Evolutionary conservation across 331 rosid species (phyloP).

Genomic region (Pyracantha coccinea): DNA sequence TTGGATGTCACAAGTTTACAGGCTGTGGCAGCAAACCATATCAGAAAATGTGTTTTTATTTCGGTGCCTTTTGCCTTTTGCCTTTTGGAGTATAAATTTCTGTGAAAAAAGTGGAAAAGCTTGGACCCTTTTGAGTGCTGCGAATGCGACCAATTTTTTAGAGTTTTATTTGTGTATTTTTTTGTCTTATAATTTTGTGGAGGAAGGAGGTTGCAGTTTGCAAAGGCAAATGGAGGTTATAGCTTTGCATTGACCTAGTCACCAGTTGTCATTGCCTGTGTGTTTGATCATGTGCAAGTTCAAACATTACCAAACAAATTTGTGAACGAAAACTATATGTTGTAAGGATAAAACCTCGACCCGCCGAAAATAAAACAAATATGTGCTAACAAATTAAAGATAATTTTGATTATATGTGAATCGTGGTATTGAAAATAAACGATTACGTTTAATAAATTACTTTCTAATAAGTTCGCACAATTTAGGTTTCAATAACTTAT

Average conservation of each 20-base stretch:
- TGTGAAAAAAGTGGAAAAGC: background rate
- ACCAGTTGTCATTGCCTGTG: background rate
- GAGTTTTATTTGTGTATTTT: background rate
- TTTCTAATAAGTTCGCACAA: background rate
- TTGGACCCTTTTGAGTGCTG: background rate
- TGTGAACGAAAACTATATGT: background rate
- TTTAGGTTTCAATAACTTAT: background rate
- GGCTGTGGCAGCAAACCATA: background rate
- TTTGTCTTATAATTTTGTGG: background rate
- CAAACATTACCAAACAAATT: background rate
- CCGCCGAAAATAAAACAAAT: background rate
- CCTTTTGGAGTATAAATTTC: constrained; percentile 1
- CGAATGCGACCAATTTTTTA: constrained; percentile 5
- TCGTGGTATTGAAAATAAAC: too few species aligned
- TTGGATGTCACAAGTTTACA: background rate
- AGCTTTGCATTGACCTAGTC: background rate
- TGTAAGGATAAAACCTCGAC: background rate
- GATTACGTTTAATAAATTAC: background rate
- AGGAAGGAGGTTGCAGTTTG: background rate
- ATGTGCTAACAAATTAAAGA: too few species aligned
- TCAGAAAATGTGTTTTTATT: background rate
- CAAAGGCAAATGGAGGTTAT: background rate
- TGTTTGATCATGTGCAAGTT: background rate
- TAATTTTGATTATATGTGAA: too few species aligned
- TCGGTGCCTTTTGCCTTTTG: background rate